Base-by-base conservation (phyloP, 169 alveolate genomes). In the Eimeria brunetti region DNA sequence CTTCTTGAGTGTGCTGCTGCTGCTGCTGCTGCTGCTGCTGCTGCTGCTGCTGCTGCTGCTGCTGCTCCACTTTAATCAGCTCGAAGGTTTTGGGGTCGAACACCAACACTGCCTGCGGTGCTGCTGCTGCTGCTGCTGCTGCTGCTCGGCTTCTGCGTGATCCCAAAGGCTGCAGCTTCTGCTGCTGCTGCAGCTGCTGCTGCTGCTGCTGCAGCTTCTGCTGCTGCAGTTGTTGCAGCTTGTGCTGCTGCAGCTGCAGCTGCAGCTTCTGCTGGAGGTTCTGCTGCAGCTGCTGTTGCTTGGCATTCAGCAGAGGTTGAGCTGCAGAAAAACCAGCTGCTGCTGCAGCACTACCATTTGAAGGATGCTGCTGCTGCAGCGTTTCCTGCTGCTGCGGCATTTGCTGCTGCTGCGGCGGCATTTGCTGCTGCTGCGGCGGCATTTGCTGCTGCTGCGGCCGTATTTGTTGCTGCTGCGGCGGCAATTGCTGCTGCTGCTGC, bases 141-240 rank as follows among this genome's bases (percentile, higher is more conserved):
- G 91, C 73, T 18, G 18, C 53, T 83, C 58, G 30, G 67, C 33
- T 38, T 33, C 44, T 51, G 91, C 58, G 58, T 24, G 16, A 5
- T 20, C 27, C 22, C 20, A 38, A 18, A 33, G n/a, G 76, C 58
- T 83, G 91, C 67, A 44, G 69, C 67, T 44, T 53, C 9, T 41
- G 84, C 51, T 73, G 84, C 84, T 73, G 84, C 84, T 73, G 84
- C 84, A 33, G 84, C 86, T 76, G 86, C 58, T 76, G 60, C 58
- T 76, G 86, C 86, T 76, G 86, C 88, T 44, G 62, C 62, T 44
- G 62, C 89, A 27, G 69, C 33, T 49, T 30, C 44, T 80, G 64
- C 69, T 78, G 88, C 46, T 46, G 60, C 62, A 2, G 58, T 33
- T 41, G 86, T 64, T 5, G 38, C 38, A 2, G 86, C 86, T 46